Percentiles rank a stretch among this genome's conserved stretches.
phyloP scores from a whole-genome alignment of 2,329 filamentous ascomycete species.

The Pyricularia pennisetigena region DNA sequence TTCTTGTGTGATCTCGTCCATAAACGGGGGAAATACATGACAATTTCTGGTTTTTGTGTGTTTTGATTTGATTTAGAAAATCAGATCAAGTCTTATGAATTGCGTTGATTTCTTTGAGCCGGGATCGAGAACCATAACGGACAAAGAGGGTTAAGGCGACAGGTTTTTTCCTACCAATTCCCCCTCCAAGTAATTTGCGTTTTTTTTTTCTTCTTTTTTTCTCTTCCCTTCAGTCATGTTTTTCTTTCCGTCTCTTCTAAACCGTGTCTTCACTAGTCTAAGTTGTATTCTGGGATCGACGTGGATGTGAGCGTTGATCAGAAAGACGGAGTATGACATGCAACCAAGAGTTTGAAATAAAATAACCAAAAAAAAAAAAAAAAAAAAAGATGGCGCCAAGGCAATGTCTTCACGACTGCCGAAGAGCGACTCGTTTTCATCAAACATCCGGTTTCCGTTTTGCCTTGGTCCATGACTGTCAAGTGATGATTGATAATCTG shows the following conservation, averaged over 20 bases:
- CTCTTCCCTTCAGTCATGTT: no score
- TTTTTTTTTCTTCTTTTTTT: background rate
- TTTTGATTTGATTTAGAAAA: background rate
- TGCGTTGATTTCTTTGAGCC: background rate
- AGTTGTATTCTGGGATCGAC: background rate
- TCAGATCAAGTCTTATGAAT: background rate
- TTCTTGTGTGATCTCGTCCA: background rate
- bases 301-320: background rate
- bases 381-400: background rate
- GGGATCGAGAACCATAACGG: background rate
- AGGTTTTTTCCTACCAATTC: background rate
- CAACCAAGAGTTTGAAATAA: background rate
- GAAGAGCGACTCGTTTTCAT: background rate
- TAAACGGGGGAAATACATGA: background rate
- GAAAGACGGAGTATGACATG: background rate
- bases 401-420: background rate
- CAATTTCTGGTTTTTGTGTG: background rate
- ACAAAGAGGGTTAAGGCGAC: background rate
- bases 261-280: background rate
- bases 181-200: background rate
- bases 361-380: background rate
- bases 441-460: background rate
- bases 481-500: no score
- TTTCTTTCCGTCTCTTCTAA: background rate
- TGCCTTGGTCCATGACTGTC: background rate